A percentile compares a stretch with the other conserved stretches of the same genome.
phyloP scores from a whole-genome alignment of 78 protist species.

The Dictyostelium brefeldianum region DNA sequence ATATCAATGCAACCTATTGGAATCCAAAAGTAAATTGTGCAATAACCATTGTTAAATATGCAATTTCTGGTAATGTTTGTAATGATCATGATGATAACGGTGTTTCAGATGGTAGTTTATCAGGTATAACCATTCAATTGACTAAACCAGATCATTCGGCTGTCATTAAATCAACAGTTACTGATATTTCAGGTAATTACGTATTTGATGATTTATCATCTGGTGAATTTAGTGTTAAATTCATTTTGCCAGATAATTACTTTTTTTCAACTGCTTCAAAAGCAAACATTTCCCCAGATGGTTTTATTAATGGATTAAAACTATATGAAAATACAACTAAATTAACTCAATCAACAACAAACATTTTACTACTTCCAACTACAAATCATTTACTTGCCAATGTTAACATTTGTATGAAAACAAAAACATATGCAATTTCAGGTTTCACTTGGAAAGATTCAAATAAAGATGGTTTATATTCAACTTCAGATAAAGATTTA shows the following conservation, averaged over 20 bases:
- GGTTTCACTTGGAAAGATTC: constrained; percentile 6
- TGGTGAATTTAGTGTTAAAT: constrained; percentile 2
- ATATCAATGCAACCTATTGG: constrained; percentile 38
- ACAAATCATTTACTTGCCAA: not conserved
- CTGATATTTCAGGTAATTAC: constrained; percentile 19
- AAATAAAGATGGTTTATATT: not conserved
- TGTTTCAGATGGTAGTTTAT: not conserved
- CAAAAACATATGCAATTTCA: not conserved
- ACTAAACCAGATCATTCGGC: not conserved
- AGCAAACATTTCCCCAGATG: not conserved
- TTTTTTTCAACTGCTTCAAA: not conserved
- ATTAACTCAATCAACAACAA: not conserved
- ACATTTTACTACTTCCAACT: not conserved
- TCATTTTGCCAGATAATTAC: not conserved
- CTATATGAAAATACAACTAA: not conserved
- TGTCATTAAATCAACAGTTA: not conserved
- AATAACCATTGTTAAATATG: not conserved
- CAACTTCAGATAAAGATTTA: not conserved
- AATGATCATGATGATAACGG: constrained; percentile 44
- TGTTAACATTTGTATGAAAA: constrained; percentile 16
- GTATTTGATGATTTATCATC: constrained; percentile 16
- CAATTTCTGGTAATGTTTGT: constrained; percentile 10
- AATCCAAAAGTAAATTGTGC: constrained; percentile 27
- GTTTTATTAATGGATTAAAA: not conserved
- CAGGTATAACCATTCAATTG: constrained; percentile 11